phyloP scores from a whole-genome alignment of 768 basidiomycete genomes.

The Cystobasidium ongulense region DNA sequence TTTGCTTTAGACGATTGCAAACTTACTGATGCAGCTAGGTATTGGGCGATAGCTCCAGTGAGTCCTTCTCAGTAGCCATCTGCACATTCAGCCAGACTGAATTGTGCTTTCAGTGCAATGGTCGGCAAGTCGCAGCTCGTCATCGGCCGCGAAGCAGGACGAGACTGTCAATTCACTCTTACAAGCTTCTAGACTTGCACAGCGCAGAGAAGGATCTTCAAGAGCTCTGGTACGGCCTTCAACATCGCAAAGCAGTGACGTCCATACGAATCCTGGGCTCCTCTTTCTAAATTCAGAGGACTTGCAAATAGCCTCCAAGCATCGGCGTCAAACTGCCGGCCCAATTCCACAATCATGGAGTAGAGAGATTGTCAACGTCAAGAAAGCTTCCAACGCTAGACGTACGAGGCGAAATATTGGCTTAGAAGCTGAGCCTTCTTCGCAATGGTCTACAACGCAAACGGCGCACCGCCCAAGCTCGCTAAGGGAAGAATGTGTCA shows the following conservation, averaged over 20 bases:
- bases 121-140: neutral
- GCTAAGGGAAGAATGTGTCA: conserved; percentile 12
- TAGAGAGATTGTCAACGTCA: neutral
- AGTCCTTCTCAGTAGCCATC: no score
- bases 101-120: neutral
- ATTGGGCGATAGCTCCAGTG: no score
- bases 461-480: neutral
- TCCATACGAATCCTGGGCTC: neutral
- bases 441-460: neutral
- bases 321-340: conserved; percentile 1
- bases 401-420: neutral
- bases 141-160: neutral
- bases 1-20: neutral
- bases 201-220: neutral
- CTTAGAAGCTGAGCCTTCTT: neutral
- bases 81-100: neutral
- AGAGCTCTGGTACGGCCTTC: neutral
- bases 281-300: neutral
- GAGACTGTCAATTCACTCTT: neutral
- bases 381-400: neutral
- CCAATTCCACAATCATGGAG: conserved; percentile 23
- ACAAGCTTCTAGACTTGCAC: neutral
- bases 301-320: neutral
- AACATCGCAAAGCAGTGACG: neutral
- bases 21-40: neutral